phyloP scores from a whole-genome alignment of 352 stramenopile genomes.

The Phytophthora niederhauseri region DNA sequence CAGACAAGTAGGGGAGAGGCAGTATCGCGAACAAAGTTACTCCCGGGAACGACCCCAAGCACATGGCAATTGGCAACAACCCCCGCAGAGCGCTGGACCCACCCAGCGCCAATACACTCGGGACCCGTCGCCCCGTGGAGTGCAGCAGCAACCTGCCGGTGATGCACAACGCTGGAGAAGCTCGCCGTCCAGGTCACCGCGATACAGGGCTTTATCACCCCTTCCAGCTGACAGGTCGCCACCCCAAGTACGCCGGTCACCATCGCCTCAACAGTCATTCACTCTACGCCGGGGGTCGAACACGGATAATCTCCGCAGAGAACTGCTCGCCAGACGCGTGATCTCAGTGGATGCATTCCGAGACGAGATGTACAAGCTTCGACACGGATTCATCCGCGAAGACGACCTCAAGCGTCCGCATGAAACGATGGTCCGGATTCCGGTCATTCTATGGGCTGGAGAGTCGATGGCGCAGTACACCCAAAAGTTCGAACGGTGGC shows the following conservation, averaged over 20 bases:
- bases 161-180: slow-evolving; percentile 8
- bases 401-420: slow-evolving; percentile 30
- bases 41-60: slow-evolving; percentile 10
- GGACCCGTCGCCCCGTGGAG: slow-evolving; percentile 1
- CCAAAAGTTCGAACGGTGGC: slow-evolving; percentile 34
- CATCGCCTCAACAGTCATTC: slow-evolving; percentile 12
- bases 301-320: slow-evolving; percentile 5
- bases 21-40: slow-evolving; percentile 17
- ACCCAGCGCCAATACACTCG: slow-evolving; percentile 1
- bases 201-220: slow-evolving; percentile 13
- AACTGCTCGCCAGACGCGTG: slow-evolving; percentile 34
- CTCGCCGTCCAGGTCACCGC: slow-evolving; percentile 12
- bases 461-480: slow-evolving; percentile 35
- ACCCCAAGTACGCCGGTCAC: slow-evolving; percentile 8
- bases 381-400: slow-evolving; percentile 28
- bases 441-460: slow-evolving; percentile 24
- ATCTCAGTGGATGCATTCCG: slow-evolving; percentile 35
- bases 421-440: slow-evolving; percentile 35
- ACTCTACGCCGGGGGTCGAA: neutral
- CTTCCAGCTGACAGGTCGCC: slow-evolving; percentile 8
- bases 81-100: neutral
- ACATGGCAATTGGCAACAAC: slow-evolving; percentile 8
- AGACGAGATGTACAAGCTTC: slow-evolving; percentile 35
- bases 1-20: slow-evolving; percentile 5
- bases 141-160: neutral